A percentile compares a stretch with the other conserved stretches of the same genome.
Evolutionary conservation across 768 basidiomycete genomes (phyloP).

Genomic region (Agrocybe praecox): DNA sequence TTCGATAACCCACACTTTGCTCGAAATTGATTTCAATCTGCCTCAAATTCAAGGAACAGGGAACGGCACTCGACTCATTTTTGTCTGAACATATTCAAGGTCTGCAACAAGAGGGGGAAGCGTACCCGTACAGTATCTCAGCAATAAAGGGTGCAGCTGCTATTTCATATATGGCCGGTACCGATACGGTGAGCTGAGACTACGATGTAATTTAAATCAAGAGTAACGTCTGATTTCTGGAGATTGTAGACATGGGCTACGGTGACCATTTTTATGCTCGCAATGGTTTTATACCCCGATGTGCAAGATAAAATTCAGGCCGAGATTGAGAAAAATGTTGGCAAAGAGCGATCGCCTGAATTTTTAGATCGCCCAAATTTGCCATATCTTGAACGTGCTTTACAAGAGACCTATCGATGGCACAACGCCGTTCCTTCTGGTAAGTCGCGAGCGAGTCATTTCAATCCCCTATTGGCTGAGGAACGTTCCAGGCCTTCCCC

Average conservation of each 20-base stretch:
- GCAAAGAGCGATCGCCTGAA: slow-evolving; percentile 22
- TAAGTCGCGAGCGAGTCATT: background rate
- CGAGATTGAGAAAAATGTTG: slow-evolving; percentile 29
- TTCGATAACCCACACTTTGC: slow-evolving; percentile 1
- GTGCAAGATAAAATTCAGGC: slow-evolving; percentile 27
- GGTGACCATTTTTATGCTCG: slow-evolving; percentile 22
- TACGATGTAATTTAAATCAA: slow-evolving; percentile 6
- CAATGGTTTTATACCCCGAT: slow-evolving; percentile 29
- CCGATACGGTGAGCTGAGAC: slow-evolving; percentile 34
- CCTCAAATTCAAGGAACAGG: background rate
- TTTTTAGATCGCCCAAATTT: slow-evolving; percentile 23
- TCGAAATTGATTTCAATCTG: background rate
- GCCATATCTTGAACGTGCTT: slow-evolving; percentile 27
- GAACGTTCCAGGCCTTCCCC: slow-evolving; percentile 28
- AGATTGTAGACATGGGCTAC: background rate
- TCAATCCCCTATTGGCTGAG: slow-evolving; percentile 25
- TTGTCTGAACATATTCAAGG: background rate
- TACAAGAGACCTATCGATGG: slow-evolving; percentile 25
- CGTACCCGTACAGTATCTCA: slow-evolving; percentile 13
- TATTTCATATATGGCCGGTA: slow-evolving; percentile 37
- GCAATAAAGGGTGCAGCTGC: slow-evolving; percentile 26
- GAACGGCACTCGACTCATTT: background rate
- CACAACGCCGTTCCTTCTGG: slow-evolving; percentile 18
- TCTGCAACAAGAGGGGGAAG: slow-evolving; percentile 14
- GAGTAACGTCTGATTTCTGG: background rate